Base-by-base conservation (phyloP, 306 rosid genomes). In the Begonia loranthoides region DNA sequence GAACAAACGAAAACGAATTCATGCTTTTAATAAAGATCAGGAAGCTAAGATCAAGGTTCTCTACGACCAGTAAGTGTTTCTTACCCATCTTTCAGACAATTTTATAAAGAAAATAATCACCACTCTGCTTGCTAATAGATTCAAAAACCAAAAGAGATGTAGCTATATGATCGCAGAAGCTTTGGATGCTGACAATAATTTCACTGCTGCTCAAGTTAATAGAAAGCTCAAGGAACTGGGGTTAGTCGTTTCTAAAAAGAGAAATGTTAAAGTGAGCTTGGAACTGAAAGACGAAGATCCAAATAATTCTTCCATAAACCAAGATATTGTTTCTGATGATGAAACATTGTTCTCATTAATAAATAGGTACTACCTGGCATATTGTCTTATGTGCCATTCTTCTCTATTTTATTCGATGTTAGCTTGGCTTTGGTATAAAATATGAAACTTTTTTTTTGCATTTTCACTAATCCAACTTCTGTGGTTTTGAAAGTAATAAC, bases 161-260 rank as follows among this genome's bases (percentile, higher is more conserved):
- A 82, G 79, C 66, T 73, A 64, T 65, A 79, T 82, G 97, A 84
- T 89, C 73, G 95, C 97, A 56, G 82, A 71, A 63, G 84, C 84
- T 60, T 70, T 82, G 73, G 93, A 73, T 58, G 72, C 45, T 16
- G 80, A 72, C 57, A 73, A 66, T 44, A 75, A 89, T 65, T 69
- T 79, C 66, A 77, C 83, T 39, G 69, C 97, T 72, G 64, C 77
- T 6, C 90, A 77, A 66, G 79, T 89, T 70, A 79, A 82, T 65
- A 82, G 68, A 54, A 85, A 84, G 62, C 97, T 89, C 51, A 84
- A 84, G 79, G 77, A 89, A 76, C 84, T 89, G 63, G 95, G 95
- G 16, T 68, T 89, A 70, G 50, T 36, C 39, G 34, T 71, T 75
- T 69, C 90, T 38, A 71, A 3, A 51, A 72, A 58, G 71, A 88